Base-by-base conservation (phyloP, 2,329 filamentous ascomycete genomes). In the Talaromyces atroroseus region DNA sequence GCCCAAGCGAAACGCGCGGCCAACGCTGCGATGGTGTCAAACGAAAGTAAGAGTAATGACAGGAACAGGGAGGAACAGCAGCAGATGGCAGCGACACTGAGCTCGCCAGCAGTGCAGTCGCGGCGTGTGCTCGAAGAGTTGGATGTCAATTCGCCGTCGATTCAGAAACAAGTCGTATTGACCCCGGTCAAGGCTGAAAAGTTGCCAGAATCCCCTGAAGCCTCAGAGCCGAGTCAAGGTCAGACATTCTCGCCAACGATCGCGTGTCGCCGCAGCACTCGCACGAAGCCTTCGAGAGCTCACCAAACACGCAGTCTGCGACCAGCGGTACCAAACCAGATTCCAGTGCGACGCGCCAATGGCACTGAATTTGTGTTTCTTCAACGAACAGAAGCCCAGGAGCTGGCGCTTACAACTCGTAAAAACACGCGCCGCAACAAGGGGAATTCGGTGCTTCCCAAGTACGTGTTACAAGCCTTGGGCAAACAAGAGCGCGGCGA, bases 291-390 rank as follows among this genome's bases (percentile, higher is more conserved):
- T 61, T 50, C 63, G 64, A 67, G 65, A 58, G 58, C 60, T 42
- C 59, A 38, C 6, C 52, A 56, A 29, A 21, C 48, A 29, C 62
- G 49, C 61, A 64, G 58, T 59, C 60, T 63, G 24, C 59, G 59
- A 18, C 64, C 67, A 16, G 59, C 62, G 14, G 61, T 71, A 40
- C 73, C 71, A 52, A 73, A 70, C 49, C 68, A 68, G 6, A 72
- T 76, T 49, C 67, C 74, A 4, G 68, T 77, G 20, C 74, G 75
- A 50, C 72, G 75, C 12, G 67, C 74, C 3, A 76, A 72, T 49
- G 75, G 75, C 5, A 76, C 68, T 5, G 75, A 78, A 51, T 77
- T 78, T 52, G 65, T 77, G 26, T 76, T 76, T 54, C 64, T 70
- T 24, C 68, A 75, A 49, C 66, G 68, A 11, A 72, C 74, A 2